Evolutionary conservation across 805 yeast species (phyloP), one percentile per base, ranked within the genome.

Genomic region (Candida tammaniensis): DNA sequence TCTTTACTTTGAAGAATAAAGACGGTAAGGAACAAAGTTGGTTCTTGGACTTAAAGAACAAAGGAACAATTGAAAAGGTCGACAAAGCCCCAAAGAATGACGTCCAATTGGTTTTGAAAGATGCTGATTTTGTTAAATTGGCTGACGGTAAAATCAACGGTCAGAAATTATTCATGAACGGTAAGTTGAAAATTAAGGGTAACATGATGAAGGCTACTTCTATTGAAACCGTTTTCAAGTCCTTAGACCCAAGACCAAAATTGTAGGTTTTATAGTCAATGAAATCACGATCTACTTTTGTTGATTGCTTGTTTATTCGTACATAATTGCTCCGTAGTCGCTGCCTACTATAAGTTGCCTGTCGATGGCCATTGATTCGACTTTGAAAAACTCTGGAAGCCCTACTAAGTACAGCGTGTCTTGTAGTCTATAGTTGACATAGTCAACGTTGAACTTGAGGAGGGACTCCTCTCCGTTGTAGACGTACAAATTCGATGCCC

Each of bases 131-230:
- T 49, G 80, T 72, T 48, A 78, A 74, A 56, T 73, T 86, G 47
- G 83, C 83, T 35, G 64, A 69, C 42, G 94, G 94, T 43, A 83
- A 85, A 70, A 79, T 87, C 44, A 82, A 81, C 59, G 86, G 95
- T 30, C 95, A 86, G 63, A 81, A 79, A 65, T 73, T 86, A 52
- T 86, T 85, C 61, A 76, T 86, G 83, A 66, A 74, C 49, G 95
- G 96, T 26, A 82, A 82, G 61, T 75, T 86, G 60, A 86, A 85
- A 72, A 80, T 86, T 45, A 84, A 81, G 70, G 95, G 95, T 46
- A 85, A 87, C 67, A 82, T 86, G 66, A 83, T 83, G 89, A 86
- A 86, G 72, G 95, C 95, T 35, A 76, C 89, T 28, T 76, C 77
- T 40, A 76, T 84, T 40, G 91, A 83, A 61, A 64, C 72, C 31